A percentile compares a stretch with the other conserved stretches of the same genome.
Evolutionary conservation across 768 basidiomycete species (phyloP).

Genomic region (Trametes sanguinea): DNA sequence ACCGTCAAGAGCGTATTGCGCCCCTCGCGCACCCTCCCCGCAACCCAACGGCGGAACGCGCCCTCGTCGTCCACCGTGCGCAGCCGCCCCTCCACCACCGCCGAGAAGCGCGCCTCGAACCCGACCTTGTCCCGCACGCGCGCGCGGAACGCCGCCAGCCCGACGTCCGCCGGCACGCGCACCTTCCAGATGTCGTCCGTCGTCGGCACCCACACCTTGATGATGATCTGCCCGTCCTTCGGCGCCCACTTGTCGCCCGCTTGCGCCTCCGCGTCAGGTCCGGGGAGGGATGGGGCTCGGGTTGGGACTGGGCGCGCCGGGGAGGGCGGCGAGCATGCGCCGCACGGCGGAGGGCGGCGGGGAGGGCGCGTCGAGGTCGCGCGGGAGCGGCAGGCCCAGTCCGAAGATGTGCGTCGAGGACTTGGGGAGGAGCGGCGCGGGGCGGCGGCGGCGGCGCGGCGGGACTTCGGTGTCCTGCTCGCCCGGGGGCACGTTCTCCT

Average conservation of each 20-base stretch:
- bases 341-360: neutral
- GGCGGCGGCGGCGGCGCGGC: slow-evolving; percentile 12
- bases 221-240: slow-evolving; percentile 36
- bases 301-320: too few species aligned
- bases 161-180: slow-evolving; percentile 35
- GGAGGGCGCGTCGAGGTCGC: slow-evolving; percentile 13
- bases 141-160: slow-evolving; percentile 35
- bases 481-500: slow-evolving; percentile 22
- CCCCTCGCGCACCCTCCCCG: slow-evolving; percentile 35
- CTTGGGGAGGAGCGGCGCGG: slow-evolving; percentile 18
- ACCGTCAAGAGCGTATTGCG: slow-evolving; percentile 40
- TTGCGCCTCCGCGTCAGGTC: neutral
- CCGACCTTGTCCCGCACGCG: slow-evolving; percentile 40
- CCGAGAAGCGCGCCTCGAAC: slow-evolving; percentile 37
- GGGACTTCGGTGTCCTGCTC: neutral
- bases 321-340: neutral
- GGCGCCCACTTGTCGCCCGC: slow-evolving; percentile 34
- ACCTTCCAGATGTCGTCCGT: slow-evolving; percentile 45
- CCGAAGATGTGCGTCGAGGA: slow-evolving; percentile 12
- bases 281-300: neutral
- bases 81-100: slow-evolving; percentile 26
- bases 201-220: slow-evolving; percentile 43
- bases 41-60: slow-evolving; percentile 39
- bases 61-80: slow-evolving; percentile 33
- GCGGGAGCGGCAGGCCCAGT: slow-evolving; percentile 6